Evolutionary conservation across 495 filamentous ascomycete genomes (phyloP).

Genomic region (Aspergillus saccharolyticus): DNA sequence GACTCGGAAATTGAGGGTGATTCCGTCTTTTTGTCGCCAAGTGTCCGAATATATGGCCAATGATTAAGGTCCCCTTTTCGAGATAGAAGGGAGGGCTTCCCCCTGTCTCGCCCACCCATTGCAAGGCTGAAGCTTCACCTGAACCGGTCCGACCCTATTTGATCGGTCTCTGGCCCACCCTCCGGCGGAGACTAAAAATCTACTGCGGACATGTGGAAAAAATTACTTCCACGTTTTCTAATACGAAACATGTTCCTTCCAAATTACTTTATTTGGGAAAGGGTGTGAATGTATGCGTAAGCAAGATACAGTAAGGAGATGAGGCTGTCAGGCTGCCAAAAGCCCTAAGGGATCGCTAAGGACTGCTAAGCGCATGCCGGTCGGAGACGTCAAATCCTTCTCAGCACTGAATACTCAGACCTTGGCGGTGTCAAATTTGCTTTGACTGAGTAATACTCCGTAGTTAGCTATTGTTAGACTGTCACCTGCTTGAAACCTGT

Average conservation of each 20-base stretch:
- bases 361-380: no score
- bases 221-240: background rate
- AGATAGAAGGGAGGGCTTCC: no score
- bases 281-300: no score
- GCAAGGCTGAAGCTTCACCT: background rate
- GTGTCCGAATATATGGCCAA: background rate
- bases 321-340: no score
- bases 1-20: background rate
- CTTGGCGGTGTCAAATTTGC: no score
- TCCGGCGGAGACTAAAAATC: background rate
- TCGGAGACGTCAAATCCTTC: background rate
- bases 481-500: no score
- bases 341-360: background rate
- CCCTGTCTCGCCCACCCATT: background rate
- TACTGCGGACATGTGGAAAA: no score
- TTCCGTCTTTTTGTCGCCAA: background rate
- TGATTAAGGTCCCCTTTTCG: background rate
- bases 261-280: no score
- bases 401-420: background rate
- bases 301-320: no score
- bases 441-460: no score
- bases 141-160: background rate
- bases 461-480: no score
- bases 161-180: background rate
- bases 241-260: background rate